Evolutionary conservation across 169 alveolate genomes (phyloP), one percentile per base, ranked within the genome.

Genomic region (Plasmodium fragile): DNA sequence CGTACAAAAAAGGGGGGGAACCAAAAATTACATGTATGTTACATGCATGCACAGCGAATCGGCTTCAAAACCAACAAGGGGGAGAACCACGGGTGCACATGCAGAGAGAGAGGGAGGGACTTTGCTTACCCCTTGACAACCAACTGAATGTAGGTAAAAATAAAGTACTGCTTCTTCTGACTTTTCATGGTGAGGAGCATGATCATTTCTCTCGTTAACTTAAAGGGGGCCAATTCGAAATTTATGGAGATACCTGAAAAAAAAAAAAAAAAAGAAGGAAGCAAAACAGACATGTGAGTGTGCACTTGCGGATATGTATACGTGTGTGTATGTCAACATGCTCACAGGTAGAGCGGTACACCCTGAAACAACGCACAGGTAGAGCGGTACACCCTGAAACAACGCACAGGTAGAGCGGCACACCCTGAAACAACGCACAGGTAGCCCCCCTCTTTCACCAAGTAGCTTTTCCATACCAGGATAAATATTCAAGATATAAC

Each of bases 181-280:
- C 77, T 87, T 34, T 87, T 55, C 3, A 87, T 87, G 30, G 93
- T 87, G 79, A 87, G 81, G 34, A 87, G 93, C 93, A 59, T 87
- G 45, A 87, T 87, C 93, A 87, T 87, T 92, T 99, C 99, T 96
- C 97, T 94, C 7, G 99, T 99, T 80, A 99, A 97, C 96, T 99
- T 99, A 96, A 99, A 99, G 4, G 99, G 99, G 22, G 99, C 98
- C 73, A 98, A 96, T 92, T 99, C 99, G 87, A 98, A 98, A 93
- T 97, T 98, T 81, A 98, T 98, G 89, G 93, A 87, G n/a, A 87
- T 78, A 8, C 93, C 93, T 87, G 5, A 39, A 39, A 39, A 39
- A 34, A 34, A 34, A 34, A 70, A 10, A 34, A 11, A 65, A 3
- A 6, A 41, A 16, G 71, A 10, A 25, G 39, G 3, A 34, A 34